A percentile compares a stretch with the other conserved stretches of the same genome.
Evolutionary conservation across 2,329 filamentous ascomycete species (phyloP).

Genomic region (Aphanoascus verrucosus): DNA sequence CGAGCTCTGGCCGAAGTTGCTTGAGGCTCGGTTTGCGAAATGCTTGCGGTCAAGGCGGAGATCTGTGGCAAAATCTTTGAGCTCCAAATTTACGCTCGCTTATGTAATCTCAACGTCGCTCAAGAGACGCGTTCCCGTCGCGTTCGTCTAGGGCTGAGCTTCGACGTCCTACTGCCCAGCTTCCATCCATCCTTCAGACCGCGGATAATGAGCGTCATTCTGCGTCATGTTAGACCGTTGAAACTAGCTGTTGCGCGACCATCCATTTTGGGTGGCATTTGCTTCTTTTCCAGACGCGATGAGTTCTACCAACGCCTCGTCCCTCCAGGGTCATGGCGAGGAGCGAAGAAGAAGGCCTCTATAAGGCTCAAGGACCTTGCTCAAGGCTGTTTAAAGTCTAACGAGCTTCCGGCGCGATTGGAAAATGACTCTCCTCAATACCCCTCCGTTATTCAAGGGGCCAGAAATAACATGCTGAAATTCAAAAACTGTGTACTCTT

Average conservation of each 20-base stretch:
- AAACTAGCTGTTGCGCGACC: neutral
- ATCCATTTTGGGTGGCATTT: neutral
- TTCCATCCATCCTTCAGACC: neutral
- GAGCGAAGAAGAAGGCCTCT: conserved; percentile 30
- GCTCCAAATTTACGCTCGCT: neutral
- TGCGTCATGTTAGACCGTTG: conserved; percentile 6
- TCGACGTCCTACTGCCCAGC: neutral
- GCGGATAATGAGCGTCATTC: conserved; percentile 12
- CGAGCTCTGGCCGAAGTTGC: too few relatives aligned
- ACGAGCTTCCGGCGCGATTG: conserved; percentile 33
- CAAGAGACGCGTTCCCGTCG: neutral
- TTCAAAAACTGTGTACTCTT: conserved; percentile 85
- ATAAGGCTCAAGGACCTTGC: conserved; percentile 42
- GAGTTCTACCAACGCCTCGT: neutral
- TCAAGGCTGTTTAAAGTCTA: conserved; percentile 44
- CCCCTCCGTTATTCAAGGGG: conserved; percentile 81
- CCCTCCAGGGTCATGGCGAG: conserved; percentile 17
- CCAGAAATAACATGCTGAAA: conserved; percentile 75
- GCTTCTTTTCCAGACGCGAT: neutral
- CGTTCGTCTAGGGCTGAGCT: conserved; percentile 13
- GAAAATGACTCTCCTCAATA: conserved; percentile 50
- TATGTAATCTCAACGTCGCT: too few relatives aligned
- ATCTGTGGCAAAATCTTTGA: neutral
- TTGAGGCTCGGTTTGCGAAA: neutral
- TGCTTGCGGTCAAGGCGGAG: conserved; percentile 1